Evolutionary conservation across 129 eudicot genomes (phyloP), one percentile per base, ranked within the genome.

Genomic region (Tanacetum coccineum): DNA sequence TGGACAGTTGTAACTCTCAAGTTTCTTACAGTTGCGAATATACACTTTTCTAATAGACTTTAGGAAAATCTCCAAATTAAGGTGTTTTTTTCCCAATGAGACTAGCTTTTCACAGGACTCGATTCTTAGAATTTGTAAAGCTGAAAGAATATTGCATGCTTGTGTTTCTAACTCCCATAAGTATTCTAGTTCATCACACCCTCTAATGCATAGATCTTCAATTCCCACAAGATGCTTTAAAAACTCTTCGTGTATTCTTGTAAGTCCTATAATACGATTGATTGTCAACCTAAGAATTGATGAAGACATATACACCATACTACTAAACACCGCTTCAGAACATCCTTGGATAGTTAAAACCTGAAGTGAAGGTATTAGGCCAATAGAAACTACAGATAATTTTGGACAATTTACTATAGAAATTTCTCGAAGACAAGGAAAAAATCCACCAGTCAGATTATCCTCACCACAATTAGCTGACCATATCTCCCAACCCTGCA

Each of bases 401-500:
- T 55, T 26, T 0, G 47, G 28, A 26, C 46, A 56, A 36, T 20
- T 39, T 18, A 6, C 11, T 4, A 68, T 68, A 39, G 52, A 36
- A 2, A 68, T 52, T 11, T 53, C 40, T 53, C 20, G 39, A 70
- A 70, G 60, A 63, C 68, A 48, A 65, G 78, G 78, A 15, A 64
- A 73, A 8, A 4, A 19, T 53, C 20, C 9, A 54, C 0, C 17
- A 2, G 4, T 66, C 1, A 26, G 58, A 48, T 66, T 28, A 40
- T 39, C 9, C 0, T 32, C 51, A 53, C 22, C 25, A 44, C 18
- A 46, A 52, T 22, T 12, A 45, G 13, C 25, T 61, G 70, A 60
- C 80, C 80, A 76, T 62, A 36, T 45, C 45, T 50, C 66, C 81
- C 76, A 76, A 9, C 49, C 9, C 10, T 14, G 14, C 77, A 77